phyloP scores from a whole-genome alignment of 768 basidiomycete genomes.

The Coprinopsis marcescibilis region DNA sequence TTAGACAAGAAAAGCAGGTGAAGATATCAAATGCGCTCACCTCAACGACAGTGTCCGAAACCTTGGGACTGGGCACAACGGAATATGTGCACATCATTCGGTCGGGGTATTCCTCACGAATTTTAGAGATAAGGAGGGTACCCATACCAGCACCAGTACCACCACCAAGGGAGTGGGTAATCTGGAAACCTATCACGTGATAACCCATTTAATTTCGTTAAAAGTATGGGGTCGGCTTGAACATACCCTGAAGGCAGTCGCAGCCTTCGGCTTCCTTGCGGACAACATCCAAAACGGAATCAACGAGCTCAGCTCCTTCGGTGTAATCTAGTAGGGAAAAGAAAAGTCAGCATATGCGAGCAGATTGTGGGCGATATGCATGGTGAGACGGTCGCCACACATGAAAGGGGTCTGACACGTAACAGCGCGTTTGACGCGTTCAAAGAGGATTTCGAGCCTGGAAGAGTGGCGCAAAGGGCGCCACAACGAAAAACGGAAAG shows the following conservation, averaged over 20 bases:
- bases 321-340: conserved; percentile 62
- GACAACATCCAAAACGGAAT: conserved; percentile 95
- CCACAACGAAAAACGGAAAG: conserved; percentile 6
- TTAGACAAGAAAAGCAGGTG: neutral
- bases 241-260: conserved; percentile 89
- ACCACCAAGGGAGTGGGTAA: conserved; percentile 97
- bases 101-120: conserved; percentile 98
- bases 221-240: neutral
- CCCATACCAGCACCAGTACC: conserved; percentile 99
- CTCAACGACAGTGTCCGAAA: conserved; percentile 98
- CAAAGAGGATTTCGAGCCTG: neutral
- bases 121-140: conserved; percentile 97
- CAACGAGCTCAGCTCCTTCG: conserved; percentile 97
- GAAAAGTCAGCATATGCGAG: conserved; percentile 14
- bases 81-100: conserved; percentile 99
- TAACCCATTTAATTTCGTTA: conserved; percentile 3
- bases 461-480: neutral
- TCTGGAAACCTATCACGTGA: conserved; percentile 79
- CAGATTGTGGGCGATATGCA: conserved; percentile 13
- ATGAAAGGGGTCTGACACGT: conserved; percentile 5
- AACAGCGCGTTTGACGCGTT: conserved; percentile 20
- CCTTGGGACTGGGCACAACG: conserved; percentile 94
- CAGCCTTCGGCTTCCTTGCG: conserved; percentile 98
- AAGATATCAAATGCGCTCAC: conserved; percentile 28
- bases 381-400: neutral